phyloP scores from a whole-genome alignment of 2,329 filamentous ascomycete species.

The Claviceps fusiformis region DNA sequence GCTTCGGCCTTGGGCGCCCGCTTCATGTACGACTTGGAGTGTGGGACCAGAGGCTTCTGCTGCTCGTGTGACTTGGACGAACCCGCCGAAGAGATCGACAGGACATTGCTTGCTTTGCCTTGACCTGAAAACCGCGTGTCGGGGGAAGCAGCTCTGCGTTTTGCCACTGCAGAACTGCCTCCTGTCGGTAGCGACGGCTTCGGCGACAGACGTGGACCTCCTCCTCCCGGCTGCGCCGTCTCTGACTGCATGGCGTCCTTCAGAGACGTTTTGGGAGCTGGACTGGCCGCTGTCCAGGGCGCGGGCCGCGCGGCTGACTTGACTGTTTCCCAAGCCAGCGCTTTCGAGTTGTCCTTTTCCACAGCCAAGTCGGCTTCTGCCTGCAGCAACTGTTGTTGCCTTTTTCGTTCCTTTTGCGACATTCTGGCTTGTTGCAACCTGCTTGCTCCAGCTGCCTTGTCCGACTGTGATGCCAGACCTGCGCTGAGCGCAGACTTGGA shows the following conservation, averaged over 20 bases:
- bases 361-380: conserved; percentile 29
- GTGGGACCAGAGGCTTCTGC: conserved; percentile 35
- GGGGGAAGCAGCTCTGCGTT: conserved; percentile 41
- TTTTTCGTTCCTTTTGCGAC: conserved; percentile 88
- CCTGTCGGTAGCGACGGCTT: conserved; percentile 33
- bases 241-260: conserved; percentile 31
- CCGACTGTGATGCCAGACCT: conserved; percentile 37
- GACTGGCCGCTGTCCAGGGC: conserved; percentile 53
- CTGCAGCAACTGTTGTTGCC: conserved; percentile 60
- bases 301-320: conserved; percentile 26
- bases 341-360: conserved; percentile 15
- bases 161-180: conserved; percentile 23
- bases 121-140: conserved; percentile 52
- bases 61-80: conserved; percentile 16
- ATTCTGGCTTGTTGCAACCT: conserved; percentile 43
- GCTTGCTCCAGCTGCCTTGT: conserved; percentile 24
- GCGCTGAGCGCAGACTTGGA: conserved; percentile 40
- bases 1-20: conserved; percentile 48
- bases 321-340: conserved; percentile 32
- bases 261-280: conserved; percentile 33
- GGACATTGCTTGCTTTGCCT: conserved; percentile 24
- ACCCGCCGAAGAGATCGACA: conserved; percentile 14
- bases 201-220: conserved; percentile 17
- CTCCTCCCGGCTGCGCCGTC: conserved; percentile 10
- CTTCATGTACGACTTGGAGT: conserved; percentile 47